phyloP scores from a whole-genome alignment of 129 eudicot genomes.

The Centrapalus pauciflorus region DNA sequence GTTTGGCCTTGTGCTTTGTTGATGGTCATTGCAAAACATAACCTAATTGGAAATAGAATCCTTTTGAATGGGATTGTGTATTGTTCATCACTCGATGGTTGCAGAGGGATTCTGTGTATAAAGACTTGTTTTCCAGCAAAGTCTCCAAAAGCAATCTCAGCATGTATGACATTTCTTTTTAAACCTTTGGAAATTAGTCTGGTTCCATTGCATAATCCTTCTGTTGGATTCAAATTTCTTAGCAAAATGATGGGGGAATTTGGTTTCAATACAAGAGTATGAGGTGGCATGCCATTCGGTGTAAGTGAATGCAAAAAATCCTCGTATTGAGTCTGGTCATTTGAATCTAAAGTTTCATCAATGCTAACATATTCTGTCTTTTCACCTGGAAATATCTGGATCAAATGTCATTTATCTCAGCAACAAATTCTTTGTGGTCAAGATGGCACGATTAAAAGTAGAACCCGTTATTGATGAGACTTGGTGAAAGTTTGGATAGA shows the following conservation, averaged over 20 bases:
- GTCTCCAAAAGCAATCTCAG: slow-evolving; percentile 6
- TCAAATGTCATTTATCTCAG: slow-evolving; percentile 11
- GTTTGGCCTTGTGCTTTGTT: slow-evolving; percentile 33
- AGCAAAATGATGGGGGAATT: slow-evolving; percentile 13
- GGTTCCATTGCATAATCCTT: slow-evolving; percentile 24
- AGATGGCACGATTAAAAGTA: not conserved
- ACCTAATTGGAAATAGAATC: slow-evolving; percentile 11
- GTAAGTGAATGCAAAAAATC: slow-evolving; percentile 5
- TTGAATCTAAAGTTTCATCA: not conserved
- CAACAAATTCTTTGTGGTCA: slow-evolving; percentile 17
- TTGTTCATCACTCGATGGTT: not conserved
- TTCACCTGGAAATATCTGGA: not conserved
- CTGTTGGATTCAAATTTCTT: slow-evolving; percentile 15
- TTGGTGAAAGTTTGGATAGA: not conserved
- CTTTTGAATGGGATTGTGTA: slow-evolving; percentile 5
- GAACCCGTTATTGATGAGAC: not conserved
- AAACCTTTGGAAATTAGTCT: slow-evolving; percentile 9
- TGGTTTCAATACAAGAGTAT: not conserved
- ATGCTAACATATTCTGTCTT: not conserved
- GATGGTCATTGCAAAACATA: slow-evolving; percentile 34
- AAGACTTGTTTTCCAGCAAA: not conserved
- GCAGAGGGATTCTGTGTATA: slow-evolving; percentile 3
- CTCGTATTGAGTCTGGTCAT: not conserved
- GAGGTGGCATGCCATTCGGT: slow-evolving; percentile 15
- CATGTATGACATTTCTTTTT: not conserved